These are phyloP conservation scores for Oryza glumipatula DNA, from an alignment of 176 grass and related monocot species.

Conservation along the genomic window DNA sequence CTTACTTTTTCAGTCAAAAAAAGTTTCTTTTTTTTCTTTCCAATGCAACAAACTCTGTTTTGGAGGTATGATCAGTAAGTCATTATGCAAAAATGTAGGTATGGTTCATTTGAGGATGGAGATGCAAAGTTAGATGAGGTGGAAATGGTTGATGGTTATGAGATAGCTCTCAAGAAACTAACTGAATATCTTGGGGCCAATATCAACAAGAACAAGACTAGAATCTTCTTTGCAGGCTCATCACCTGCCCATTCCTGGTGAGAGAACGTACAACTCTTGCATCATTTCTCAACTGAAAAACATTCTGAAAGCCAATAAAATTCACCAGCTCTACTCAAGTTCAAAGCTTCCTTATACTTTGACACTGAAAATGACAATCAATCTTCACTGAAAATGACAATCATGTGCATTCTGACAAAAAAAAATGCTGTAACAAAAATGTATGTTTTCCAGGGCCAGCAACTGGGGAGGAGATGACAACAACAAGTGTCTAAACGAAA, in stretches of 20 bases:
- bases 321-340: background rate
- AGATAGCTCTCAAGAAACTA: conserved; percentile 71
- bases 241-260: conserved; percentile 86
- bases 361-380: background rate
- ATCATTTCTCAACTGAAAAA: background rate
- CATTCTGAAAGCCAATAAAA: background rate
- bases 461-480: conserved; percentile 61
- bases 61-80: background rate
- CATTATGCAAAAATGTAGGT: conserved; percentile 33
- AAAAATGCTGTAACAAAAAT: background rate
- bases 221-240: conserved; percentile 79
- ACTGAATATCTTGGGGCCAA: conserved; percentile 61
- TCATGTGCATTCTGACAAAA: too few species aligned
- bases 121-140: conserved; percentile 64
- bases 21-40: background rate
- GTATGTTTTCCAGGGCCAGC: conserved; percentile 50
- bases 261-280: background rate
- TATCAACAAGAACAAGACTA: conserved; percentile 57
- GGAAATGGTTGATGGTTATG: conserved; percentile 73
- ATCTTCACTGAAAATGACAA: background rate
- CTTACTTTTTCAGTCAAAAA: background rate
- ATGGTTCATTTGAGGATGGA: conserved; percentile 70
- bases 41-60: background rate
- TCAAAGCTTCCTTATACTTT: background rate
- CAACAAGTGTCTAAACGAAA: conserved; percentile 66